Base-by-base conservation (phyloP, 148 eudicot species). In the Cornus suecica region DNA sequence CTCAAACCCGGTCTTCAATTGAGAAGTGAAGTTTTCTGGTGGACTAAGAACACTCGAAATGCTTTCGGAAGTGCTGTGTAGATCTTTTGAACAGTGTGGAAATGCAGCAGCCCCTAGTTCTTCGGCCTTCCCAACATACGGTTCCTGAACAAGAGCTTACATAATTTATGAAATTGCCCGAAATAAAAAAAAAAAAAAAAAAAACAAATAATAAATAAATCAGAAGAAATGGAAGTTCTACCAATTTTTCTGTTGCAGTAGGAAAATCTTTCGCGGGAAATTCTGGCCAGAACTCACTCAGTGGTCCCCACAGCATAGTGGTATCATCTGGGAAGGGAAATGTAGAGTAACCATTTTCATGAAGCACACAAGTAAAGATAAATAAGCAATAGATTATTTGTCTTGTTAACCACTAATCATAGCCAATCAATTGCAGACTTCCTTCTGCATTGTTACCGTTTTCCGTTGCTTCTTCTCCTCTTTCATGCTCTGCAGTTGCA, bases 111-210 rank as follows among this genome's bases (percentile, higher is more conserved):
- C 8, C 25, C 23, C 26, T 5, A 1, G 69, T 16, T 66, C 34
- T 31, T 66, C 20, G 41, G 37, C 1, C 8, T 29, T 30, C 30
- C 1, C 23, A 66, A 10, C 69, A 30, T 29, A 20, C 5, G 37
- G 41, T 30, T 66, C 69, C 69, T 66, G 18, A 30, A 30, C 69
- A 66, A 66, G 69, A 66, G 41, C 25, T 6, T 66, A 66, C 16
- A 5, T 64, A 66, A 1, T 66, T 66, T 22, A 66, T n/a, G 13
- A 16, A 37, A 66, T 66, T 66, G 69, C 41, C 8, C 14, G n/a
- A n/a, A n/a, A n/a, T n/a, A n/a, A n/a, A n/a, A n/a, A n/a, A n/a
- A n/a, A n/a, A n/a, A n/a, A n/a, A n/a, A n/a, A n/a, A n/a, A n/a
- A n/a, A n/a, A n/a, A n/a, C n/a, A n/a, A n/a, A n/a, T n/a, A n/a